Evolutionary conservation across 2,329 filamentous ascomycete genomes (phyloP).

Genomic region (Calonectria hawksworthii): DNA sequence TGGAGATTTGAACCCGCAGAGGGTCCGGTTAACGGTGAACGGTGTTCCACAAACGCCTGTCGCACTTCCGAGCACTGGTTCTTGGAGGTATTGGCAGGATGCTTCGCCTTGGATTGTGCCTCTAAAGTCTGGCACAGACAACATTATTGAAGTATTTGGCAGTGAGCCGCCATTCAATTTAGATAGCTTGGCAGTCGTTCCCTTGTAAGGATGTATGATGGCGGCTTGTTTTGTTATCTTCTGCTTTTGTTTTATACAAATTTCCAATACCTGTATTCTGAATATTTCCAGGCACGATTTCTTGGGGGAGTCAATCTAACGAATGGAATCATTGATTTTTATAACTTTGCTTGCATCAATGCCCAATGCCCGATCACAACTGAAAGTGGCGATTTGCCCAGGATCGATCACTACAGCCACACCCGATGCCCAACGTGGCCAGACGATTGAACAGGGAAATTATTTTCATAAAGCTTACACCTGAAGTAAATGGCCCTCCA

Average conservation of each 20-base stretch:
- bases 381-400: neutral
- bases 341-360: neutral
- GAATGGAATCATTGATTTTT: neutral
- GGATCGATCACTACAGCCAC: neutral
- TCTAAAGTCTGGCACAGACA: neutral
- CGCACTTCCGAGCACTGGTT: neutral
- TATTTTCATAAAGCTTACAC: neutral
- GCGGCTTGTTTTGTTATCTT: neutral
- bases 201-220: neutral
- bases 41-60: neutral
- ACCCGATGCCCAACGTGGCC: neutral
- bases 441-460: neutral
- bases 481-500: neutral
- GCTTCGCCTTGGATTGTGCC: neutral
- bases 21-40: neutral
- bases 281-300: neutral
- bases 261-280: too few species aligned
- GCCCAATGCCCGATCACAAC: neutral
- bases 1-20: neutral
- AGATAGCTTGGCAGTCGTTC: neutral
- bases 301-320: neutral
- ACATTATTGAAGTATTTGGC: neutral
- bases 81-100: neutral
- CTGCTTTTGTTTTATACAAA: neutral
- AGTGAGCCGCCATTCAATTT: neutral